Percentiles rank a stretch among this genome's conserved stretches.
These are phyloP conservation scores for Tylopilus sp. DNA, from an alignment of 768 basidiomycete genomes.

Conservation along the genomic window DNA sequence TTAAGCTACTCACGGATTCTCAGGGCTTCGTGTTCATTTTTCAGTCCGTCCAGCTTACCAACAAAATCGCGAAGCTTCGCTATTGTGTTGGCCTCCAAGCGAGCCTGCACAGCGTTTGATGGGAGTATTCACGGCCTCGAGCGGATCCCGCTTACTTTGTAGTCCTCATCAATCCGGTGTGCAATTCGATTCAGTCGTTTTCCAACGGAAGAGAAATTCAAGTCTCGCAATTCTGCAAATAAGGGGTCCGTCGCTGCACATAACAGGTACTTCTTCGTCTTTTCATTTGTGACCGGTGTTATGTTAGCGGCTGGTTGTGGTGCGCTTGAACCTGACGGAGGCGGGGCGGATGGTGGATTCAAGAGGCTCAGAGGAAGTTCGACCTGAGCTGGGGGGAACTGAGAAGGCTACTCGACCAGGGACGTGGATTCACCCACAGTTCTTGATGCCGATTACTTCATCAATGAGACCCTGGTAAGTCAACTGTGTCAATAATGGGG, in stretches of 20 bases:
- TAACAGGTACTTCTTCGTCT: conserved; percentile 87
- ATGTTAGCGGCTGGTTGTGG: conserved; percentile 43
- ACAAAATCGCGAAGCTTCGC: conserved; percentile 93
- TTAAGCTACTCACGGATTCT: conserved; percentile 65
- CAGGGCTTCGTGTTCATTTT: conserved; percentile 87
- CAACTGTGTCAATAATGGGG: conserved; percentile 90
- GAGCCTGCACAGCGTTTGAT: conserved; percentile 45
- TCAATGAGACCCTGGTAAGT: conserved; percentile 97
- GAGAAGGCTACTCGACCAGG: background rate
- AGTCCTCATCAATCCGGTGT: conserved; percentile 84
- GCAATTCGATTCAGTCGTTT: conserved; percentile 78
- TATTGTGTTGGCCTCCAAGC: conserved; percentile 85
- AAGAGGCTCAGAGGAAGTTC: conserved; percentile 75
- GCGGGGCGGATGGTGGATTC: conserved; percentile 49
- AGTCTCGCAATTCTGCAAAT: conserved; percentile 78
- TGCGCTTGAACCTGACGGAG: conserved; percentile 36
- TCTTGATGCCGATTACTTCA: conserved; percentile 85
- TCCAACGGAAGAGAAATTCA: conserved; percentile 91
- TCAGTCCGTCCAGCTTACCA: conserved; percentile 88
- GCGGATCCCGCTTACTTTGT: conserved; percentile 54
- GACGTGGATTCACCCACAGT: conserved; percentile 55
- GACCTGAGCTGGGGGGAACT: conserved; percentile 55
- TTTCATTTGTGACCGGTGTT: conserved; percentile 63
- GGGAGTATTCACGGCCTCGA: background rate
- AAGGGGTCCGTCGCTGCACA: conserved; percentile 77